Base-by-base conservation (phyloP, 1,284 basidiomycete species). In the Mycena citricolor region DNA sequence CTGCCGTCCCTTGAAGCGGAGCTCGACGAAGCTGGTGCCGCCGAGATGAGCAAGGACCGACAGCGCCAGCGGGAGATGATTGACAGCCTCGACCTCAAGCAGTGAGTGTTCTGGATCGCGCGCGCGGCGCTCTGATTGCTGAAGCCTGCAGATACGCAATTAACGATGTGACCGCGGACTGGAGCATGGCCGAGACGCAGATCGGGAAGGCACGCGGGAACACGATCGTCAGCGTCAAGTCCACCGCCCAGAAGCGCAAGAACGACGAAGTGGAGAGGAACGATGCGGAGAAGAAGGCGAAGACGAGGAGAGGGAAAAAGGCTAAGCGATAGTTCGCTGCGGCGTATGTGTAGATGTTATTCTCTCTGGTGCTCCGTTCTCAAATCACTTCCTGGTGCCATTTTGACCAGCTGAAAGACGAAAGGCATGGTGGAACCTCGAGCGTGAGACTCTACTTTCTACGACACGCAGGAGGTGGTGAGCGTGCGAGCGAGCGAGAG, bases 31-130 rank as follows among this genome's bases (percentile, higher is more conserved):
- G 91, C 85, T 1, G 87, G 86, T 0, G 74, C 76, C 35, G 67
- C 70, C 44, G 72, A 64, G 33, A 75, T 71, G 38, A 70, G 66
- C 43, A 68, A 67, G 42, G 63, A 74, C 42, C 62, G 73, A 38
- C 82, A 86, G 64, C 79, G 80, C 61, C 91, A 95, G 66, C 74
- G 84, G 16, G 87, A 87, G 64, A 80, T 95, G 73, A 83, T 97
- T 41, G 81, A 89, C 55, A 77, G 88, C 17, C 72, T 97, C 21
- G 90, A 95, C 67, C 66, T 97, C 55, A 79, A 74, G 67, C 85
- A 87, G 90, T 94, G 62, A 77, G 89, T 75, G 20, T 14, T 32
- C 17, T 45, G 44, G 39, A 54, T 42, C 34, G 43, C 29, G 39
- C 40, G 42, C 47, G 39, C 36, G 45, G 42, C 42, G 49, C 43